A percentile compares a stretch with the other conserved stretches of the same genome.
These are phyloP conservation scores for Hanseniaspora occidentalis DNA, from an alignment of 805 yeast genomes.

Conservation along the genomic window DNA sequence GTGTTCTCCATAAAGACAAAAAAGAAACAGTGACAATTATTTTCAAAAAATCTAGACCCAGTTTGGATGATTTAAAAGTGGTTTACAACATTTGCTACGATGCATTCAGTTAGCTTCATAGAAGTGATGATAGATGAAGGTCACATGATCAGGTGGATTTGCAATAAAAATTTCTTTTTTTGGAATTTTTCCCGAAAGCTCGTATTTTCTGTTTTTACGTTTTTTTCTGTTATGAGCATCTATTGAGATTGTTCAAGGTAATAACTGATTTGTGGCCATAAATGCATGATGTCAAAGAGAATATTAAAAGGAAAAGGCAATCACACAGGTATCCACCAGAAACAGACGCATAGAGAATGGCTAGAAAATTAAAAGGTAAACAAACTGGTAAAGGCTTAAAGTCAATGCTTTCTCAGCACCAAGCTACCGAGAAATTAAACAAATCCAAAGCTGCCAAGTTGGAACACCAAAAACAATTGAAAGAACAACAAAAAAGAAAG, in stretches of 20 bases:
- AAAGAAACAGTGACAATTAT: not conserved
- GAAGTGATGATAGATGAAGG: not conserved
- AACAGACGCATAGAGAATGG: slow-evolving; percentile 12
- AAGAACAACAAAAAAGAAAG: slow-evolving; percentile 11
- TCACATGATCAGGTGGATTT: not conserved
- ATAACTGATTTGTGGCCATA: too few species aligned
- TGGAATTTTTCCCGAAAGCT: too few species aligned
- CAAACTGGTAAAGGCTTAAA: slow-evolving; percentile 17
- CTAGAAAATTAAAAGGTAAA: slow-evolving; percentile 21
- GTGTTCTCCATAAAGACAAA: not conserved
- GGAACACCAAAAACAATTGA: not conserved
- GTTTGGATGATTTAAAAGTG: not conserved
- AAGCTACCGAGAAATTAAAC: slow-evolving; percentile 13
- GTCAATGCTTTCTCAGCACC: slow-evolving; percentile 18
- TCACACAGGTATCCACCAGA: not conserved
- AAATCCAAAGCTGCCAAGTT: not conserved
- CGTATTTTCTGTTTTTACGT: too few species aligned
- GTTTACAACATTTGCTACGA: not conserved
- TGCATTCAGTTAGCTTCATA: not conserved
- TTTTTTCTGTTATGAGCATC: not conserved
- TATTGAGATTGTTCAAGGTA: not conserved
- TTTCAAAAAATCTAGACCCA: not conserved
- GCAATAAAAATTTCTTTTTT: not conserved
- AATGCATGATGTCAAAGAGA: too few species aligned
- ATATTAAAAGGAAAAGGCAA: too few species aligned